phyloP scores from a whole-genome alignment of 2,329 filamentous ascomycete genomes.

The Phoma herbarum region DNA sequence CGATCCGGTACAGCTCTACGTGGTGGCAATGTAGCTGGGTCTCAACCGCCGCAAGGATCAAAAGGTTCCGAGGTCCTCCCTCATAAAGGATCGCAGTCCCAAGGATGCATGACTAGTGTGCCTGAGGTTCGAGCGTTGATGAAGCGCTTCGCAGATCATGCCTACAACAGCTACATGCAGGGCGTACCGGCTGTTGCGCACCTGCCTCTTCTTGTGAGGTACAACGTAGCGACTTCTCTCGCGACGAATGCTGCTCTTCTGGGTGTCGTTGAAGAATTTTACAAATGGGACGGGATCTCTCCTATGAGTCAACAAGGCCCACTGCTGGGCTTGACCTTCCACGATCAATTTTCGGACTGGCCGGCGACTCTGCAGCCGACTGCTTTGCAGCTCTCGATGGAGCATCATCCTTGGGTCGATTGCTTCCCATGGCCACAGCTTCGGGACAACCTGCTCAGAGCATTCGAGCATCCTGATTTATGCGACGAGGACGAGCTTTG shows the following conservation, averaged over 20 bases:
- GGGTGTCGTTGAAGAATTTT: not conserved
- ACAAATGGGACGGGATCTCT: not conserved
- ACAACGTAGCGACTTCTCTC: not conserved
- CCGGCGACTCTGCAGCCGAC: not conserved
- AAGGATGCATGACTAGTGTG: not conserved
- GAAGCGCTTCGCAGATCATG: not conserved
- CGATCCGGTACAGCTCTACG: not conserved
- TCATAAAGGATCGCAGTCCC: not conserved
- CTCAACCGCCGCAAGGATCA: not conserved
- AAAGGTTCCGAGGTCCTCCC: not conserved
- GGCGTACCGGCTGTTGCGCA: not conserved
- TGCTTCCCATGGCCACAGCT: not conserved
- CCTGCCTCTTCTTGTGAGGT: not conserved
- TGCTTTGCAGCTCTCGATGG: not conserved
- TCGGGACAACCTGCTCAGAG: not conserved
- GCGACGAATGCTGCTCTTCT: not conserved
- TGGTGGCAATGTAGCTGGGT: not conserved
- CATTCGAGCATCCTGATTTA: not conserved
- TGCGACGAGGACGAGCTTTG: not conserved
- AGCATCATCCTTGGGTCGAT: not conserved
- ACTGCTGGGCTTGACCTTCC: not conserved
- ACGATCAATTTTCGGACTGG: not conserved
- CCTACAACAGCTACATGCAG: not conserved
- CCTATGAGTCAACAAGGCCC: not conserved
- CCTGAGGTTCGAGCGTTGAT: not conserved